A percentile compares a stretch with the other conserved stretches of the same genome.
phyloP scores from a whole-genome alignment of 1,139 yeast species.

The Taphrina pruni region DNA sequence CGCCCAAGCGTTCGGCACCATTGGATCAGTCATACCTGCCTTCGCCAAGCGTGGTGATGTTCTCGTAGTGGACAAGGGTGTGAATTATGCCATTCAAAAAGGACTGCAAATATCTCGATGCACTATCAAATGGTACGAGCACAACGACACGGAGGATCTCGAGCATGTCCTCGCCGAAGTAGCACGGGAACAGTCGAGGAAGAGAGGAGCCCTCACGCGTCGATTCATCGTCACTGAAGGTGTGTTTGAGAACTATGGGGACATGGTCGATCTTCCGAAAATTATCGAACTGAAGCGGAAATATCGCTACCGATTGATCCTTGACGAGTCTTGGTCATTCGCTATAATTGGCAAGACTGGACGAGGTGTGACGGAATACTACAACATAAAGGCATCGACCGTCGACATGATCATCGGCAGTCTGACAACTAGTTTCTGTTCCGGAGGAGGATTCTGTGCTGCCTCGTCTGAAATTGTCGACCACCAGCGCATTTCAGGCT shows the following conservation, averaged over 20 bases:
- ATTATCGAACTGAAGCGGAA: conserved; percentile 76
- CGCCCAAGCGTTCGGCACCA: conserved; percentile 90
- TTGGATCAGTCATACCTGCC: conserved; percentile 96
- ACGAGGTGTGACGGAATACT: conserved; percentile 80
- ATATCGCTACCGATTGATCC: conserved; percentile 80
- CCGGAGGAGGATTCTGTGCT: conserved; percentile 94
- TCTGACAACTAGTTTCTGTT: conserved; percentile 79
- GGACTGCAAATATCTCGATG: conserved; percentile 88
- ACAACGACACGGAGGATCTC: conserved; percentile 83
- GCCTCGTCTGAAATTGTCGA: conserved; percentile 84
- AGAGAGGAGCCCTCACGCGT: conserved; percentile 71
- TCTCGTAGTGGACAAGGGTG: conserved; percentile 83
- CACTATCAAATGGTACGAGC: conserved; percentile 76
- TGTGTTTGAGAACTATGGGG: conserved; percentile 80
- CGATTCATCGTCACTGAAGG: conserved; percentile 92
- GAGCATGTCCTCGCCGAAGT: conserved; percentile 69
- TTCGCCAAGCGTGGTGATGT: conserved; percentile 94
- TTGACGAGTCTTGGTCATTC: conserved; percentile 85
- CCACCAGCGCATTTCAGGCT: conserved; percentile 88
- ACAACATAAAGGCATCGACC: conserved; percentile 63
- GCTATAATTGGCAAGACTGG: conserved; percentile 88
- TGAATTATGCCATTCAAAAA: conserved; percentile 79
- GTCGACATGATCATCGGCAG: conserved; percentile 88
- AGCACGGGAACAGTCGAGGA: conserved; percentile 52
- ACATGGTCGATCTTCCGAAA: conserved; percentile 71